Evolutionary conservation across 495 filamentous ascomycete genomes (phyloP).

Genomic region (Xylaria nigripes): DNA sequence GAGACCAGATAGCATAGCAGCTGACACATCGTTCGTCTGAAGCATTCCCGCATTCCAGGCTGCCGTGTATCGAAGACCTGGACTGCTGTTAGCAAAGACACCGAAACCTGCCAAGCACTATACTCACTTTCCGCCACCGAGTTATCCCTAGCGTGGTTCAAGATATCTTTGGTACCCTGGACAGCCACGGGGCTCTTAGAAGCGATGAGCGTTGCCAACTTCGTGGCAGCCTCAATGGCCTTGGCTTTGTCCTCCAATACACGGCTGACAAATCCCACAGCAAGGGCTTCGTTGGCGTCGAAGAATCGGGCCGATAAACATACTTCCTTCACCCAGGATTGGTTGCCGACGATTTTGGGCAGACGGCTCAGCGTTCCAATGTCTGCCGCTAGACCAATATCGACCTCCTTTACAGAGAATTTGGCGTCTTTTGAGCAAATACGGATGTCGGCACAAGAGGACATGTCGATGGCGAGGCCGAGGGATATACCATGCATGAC

Average conservation of each 20-base stretch:
- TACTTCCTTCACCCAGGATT: constrained; percentile 89
- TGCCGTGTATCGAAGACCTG: constrained; percentile 73
- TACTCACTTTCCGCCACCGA: constrained; percentile 63
- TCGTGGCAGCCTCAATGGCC: constrained; percentile 53
- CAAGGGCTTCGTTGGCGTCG: constrained; percentile 65
- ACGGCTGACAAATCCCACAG: constrained; percentile 77
- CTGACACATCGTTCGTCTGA: constrained; percentile 69
- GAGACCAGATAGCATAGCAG: constrained; percentile 66
- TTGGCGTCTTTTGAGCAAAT: constrained; percentile 54
- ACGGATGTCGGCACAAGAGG: constrained; percentile 70
- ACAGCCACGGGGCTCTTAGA: constrained; percentile 86
- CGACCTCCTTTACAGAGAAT: constrained; percentile 88
- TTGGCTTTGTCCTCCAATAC: constrained; percentile 59
- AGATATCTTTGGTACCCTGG: constrained; percentile 83
- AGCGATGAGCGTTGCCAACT: constrained; percentile 60
- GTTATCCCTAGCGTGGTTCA: constrained; percentile 81
- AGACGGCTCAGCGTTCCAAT: constrained; percentile 80
- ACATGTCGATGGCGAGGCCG: constrained; percentile 80
- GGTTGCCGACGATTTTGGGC: constrained; percentile 70
- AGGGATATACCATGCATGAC: constrained; percentile 74
- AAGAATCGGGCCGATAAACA: constrained; percentile 71
- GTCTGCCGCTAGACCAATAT: constrained; percentile 91
- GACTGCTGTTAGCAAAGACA: constrained; percentile 12
- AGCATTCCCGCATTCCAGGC: constrained; percentile 81
- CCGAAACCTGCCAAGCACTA: background rate